A percentile compares a stretch with the other conserved stretches of the same genome.
phyloP scores from a whole-genome alignment of 169 alveolate genomes.

The Eimeria necatrix region DNA sequence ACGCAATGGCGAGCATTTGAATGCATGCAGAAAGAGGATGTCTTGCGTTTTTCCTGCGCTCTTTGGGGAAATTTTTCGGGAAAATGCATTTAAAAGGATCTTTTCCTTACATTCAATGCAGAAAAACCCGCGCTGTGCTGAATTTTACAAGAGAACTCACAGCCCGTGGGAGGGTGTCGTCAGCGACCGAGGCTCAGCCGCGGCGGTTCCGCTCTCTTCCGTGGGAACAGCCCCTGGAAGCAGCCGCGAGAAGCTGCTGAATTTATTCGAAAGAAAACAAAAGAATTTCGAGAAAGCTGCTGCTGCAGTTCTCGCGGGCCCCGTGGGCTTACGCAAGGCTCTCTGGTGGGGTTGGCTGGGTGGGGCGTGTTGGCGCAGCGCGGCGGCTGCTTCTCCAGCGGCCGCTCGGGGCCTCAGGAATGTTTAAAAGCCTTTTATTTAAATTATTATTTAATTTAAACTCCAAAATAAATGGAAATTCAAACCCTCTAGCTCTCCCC shows the following conservation, averaged over 20 bases:
- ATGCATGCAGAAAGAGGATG: conserved; percentile 38
- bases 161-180: conserved; percentile 67
- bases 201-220: conserved; percentile 39
- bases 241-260: not conserved
- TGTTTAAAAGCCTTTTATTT: too few species aligned
- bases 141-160: not conserved
- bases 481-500: too few species aligned
- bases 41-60: conserved; percentile 57
- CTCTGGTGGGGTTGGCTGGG: conserved; percentile 71
- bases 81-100: not conserved
- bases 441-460: too few species aligned
- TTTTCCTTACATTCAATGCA: not conserved
- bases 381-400: not conserved
- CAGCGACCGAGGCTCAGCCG: conserved; percentile 64
- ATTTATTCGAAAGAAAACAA: not conserved
- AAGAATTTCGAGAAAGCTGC: not conserved
- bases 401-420: too few species aligned
- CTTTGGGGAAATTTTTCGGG: not conserved
- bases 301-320: not conserved
- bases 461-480: too few species aligned
- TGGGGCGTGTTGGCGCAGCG: conserved; percentile 60
- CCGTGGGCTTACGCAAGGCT: not conserved
- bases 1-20: conserved; percentile 50
- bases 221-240: not conserved
- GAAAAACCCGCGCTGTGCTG: conserved; percentile 25